Conservation (phyloP, 2,329 filamentous ascomycete species). For the Colletotrichum costaricense region DNA sequence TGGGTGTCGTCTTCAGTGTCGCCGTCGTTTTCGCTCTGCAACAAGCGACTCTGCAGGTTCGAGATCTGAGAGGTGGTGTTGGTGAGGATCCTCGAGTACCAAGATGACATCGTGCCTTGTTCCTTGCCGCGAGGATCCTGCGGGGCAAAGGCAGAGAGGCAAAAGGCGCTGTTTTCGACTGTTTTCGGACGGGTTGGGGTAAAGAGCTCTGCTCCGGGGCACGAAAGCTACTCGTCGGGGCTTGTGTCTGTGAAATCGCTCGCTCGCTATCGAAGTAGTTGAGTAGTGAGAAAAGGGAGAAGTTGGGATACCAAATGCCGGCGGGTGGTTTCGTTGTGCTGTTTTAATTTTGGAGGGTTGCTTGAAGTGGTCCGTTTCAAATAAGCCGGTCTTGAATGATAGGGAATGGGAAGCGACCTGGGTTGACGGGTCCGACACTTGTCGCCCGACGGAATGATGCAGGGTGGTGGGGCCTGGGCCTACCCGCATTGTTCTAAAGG, state of each 20-base stretch:
- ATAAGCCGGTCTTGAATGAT: conserved; percentile 32
- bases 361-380: conserved; percentile 35
- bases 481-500: conserved; percentile 33
- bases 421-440: conserved; percentile 24
- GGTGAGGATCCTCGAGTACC: conserved; percentile 80
- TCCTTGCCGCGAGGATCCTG: conserved; percentile 34
- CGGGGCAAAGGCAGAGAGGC: conserved; percentile 14
- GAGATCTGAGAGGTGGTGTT: conserved; percentile 74
- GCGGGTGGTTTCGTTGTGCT: conserved; percentile 20
- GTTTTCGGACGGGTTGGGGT: conserved; percentile 28
- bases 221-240: neutral
- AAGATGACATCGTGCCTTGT: conserved; percentile 73
- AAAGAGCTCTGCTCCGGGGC: conserved; percentile 21
- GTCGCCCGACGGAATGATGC: conserved; percentile 30
- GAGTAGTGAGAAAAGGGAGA: neutral
- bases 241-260: conserved; percentile 6
- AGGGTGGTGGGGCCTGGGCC: conserved; percentile 25
- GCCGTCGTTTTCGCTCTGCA: conserved; percentile 73
- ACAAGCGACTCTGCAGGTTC: conserved; percentile 76
- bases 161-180: neutral
- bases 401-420: conserved; percentile 28
- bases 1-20: conserved; percentile 92
- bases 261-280: neutral
- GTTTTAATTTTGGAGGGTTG: conserved; percentile 22
- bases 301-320: neutral